phyloP scores from a whole-genome alignment of 129 eudicot genomes.

The Dittrichia graveolens region DNA sequence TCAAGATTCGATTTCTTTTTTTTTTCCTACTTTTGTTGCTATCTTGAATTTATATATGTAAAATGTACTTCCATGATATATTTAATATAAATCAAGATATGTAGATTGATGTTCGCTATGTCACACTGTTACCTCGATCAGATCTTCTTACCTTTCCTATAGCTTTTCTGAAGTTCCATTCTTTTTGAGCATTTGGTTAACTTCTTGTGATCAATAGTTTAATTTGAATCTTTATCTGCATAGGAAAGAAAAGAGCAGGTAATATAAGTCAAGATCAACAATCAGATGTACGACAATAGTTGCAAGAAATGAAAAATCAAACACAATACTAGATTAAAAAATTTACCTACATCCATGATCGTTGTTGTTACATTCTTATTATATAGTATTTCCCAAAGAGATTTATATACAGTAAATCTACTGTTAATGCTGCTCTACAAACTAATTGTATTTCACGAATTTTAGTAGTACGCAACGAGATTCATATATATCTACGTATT shows the following conservation, averaged over 20 bases:
- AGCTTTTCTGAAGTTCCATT: background rate
- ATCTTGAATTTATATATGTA: constrained; percentile 13
- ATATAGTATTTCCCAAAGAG: background rate
- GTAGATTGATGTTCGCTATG: constrained; percentile 1
- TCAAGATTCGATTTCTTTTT: background rate
- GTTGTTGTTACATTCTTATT: background rate
- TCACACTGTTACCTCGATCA: background rate
- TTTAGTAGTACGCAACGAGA: background rate
- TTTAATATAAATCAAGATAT: constrained; percentile 11
- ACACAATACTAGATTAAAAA: background rate
- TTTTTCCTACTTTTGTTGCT: background rate
- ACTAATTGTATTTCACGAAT: no score
- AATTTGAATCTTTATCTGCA: constrained; percentile 6
- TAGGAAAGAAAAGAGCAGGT: background rate
- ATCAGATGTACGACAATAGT: background rate
- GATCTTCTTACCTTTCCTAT: background rate
- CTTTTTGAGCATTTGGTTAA: background rate
- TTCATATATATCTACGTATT: background rate
- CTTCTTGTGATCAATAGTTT: background rate
- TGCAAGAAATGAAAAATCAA: constrained; percentile 1
- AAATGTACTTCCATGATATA: background rate
- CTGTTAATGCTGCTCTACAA: no score
- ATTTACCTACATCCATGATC: constrained; percentile 1
- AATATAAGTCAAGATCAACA: background rate
- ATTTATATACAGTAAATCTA: background rate